Percentiles rank a stretch among this genome's conserved stretches.
Evolutionary conservation across 2,329 filamentous ascomycete species (phyloP).

Genomic region (Coleophoma cylindrospora): DNA sequence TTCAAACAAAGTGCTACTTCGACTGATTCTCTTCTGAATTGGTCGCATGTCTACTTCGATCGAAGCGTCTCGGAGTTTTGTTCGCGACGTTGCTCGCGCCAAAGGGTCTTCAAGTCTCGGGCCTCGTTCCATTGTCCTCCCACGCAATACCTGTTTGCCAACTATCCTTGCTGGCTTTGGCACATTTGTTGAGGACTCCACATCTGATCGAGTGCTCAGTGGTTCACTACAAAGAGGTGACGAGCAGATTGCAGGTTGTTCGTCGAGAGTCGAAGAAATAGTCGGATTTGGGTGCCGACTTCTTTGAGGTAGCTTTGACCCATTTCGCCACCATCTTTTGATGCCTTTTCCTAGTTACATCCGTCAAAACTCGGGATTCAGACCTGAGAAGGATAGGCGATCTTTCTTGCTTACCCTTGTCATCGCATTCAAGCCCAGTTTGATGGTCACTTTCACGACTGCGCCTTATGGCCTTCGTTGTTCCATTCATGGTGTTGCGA

Average conservation of each 20-base stretch:
- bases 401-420: too few species aligned
- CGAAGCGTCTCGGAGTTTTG: slow-evolving; percentile 10
- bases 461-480: slow-evolving; percentile 1
- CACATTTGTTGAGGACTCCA: neutral
- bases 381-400: too few species aligned
- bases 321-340: too few species aligned
- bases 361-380: too few species aligned
- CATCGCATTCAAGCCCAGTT: too few species aligned
- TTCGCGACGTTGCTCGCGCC: slow-evolving; percentile 18
- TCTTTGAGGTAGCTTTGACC: too few species aligned
- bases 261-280: neutral
- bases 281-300: too few species aligned
- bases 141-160: slow-evolving; percentile 11
- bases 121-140: slow-evolving; percentile 13
- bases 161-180: neutral
- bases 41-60: slow-evolving; percentile 19
- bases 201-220: neutral
- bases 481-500: slow-evolving; percentile 21
- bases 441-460: neutral
- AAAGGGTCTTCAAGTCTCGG: slow-evolving; percentile 19
- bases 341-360: too few species aligned
- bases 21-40: slow-evolving; percentile 16
- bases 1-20: slow-evolving; percentile 23
- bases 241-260: neutral
- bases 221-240: neutral